Base-by-base conservation (phyloP, 768 basidiomycete species). In the Suillus discolor region DNA sequence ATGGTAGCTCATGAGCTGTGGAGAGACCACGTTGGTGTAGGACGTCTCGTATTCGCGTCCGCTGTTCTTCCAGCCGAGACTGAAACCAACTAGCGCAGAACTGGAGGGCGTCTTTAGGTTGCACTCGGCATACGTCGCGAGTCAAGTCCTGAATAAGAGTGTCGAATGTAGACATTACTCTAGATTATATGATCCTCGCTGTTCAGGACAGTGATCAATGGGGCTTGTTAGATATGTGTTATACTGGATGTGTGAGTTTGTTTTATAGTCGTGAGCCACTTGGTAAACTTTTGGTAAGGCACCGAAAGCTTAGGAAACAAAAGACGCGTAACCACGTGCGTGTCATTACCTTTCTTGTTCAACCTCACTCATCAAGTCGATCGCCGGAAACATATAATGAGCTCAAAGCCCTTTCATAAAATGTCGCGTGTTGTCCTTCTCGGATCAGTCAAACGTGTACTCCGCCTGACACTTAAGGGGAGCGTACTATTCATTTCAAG, bases 61-160 rank as follows among this genome's bases (percentile, higher is more conserved):
- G 85, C 73, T 96, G 94, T 73, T 94, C 92, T 69, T 94, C 91
- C 60, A 96, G 83, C 63, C 93, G 87, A 67, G 85, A 84, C 75
- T 96, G 92, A 79, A 99, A 98, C 96, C 96, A 99, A 72, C 89
- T 94, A 57, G 96, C 89, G 72, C 91, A 93, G 78, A 91, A 95
- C 78, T 98, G 97, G 55, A 97, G 89, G 5, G 90, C 87, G 74
- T 99, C 97, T 71, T 87, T 89, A 25, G 97, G 96, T 75, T 95
- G 93, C 5, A 87, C 93, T 69, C 92, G 90, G 51, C 92, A 84
- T 51, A 87, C 87, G 76, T 97, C 96, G 74, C 93, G 89, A 69
- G 92, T 90, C 63, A 98, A 84, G 75, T 98, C 95, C 64, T 82
- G 84, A 68, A 97, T 83, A 68, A 98, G 91, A 49, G 82, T 79